These are phyloP conservation scores for Tylopilus vinaceipallidus DNA, from an alignment of 768 basidiomycete genomes.

Conservation along the genomic window DNA sequence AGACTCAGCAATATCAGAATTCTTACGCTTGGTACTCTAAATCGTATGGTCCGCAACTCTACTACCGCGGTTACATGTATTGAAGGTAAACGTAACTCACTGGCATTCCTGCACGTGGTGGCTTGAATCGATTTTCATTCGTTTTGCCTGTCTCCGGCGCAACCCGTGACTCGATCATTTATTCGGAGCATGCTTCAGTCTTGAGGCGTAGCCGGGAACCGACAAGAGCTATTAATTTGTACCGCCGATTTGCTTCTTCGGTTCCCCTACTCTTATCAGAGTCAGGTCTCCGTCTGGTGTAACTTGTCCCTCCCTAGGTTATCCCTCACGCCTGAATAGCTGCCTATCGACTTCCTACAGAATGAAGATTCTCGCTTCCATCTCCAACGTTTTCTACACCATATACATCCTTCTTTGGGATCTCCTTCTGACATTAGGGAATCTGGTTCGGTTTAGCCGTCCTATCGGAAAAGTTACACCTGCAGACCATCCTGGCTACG, in stretches of 20 bases:
- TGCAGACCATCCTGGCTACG: constrained; percentile 49
- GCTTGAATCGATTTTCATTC: too few relatives aligned
- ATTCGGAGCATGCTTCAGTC: too few relatives aligned
- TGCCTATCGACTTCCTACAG: background rate
- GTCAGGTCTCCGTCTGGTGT: background rate
- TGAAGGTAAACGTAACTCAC: too few relatives aligned
- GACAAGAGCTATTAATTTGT: too few relatives aligned
- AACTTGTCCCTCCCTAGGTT: background rate
- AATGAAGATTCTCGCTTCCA: constrained; percentile 5
- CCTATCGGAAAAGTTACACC: constrained; percentile 53
- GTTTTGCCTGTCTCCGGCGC: too few relatives aligned
- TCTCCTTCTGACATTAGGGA: constrained; percentile 12
- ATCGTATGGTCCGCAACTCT: too few relatives aligned
- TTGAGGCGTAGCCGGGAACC: too few relatives aligned
- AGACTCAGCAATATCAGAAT: too few relatives aligned
- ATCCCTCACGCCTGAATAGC: background rate
- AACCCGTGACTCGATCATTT: too few relatives aligned
- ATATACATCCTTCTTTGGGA: constrained; percentile 9
- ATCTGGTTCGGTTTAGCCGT: constrained; percentile 18
- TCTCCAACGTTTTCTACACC: constrained; percentile 10
- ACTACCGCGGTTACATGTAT: too few relatives aligned
- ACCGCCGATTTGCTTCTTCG: background rate
- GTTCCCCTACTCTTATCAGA: constrained; percentile 3
- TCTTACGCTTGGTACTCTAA: too few relatives aligned
- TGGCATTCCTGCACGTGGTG: too few relatives aligned